Conservation (phyloP, 768 basidiomycete genomes). For the Obba rivulosa region DNA sequence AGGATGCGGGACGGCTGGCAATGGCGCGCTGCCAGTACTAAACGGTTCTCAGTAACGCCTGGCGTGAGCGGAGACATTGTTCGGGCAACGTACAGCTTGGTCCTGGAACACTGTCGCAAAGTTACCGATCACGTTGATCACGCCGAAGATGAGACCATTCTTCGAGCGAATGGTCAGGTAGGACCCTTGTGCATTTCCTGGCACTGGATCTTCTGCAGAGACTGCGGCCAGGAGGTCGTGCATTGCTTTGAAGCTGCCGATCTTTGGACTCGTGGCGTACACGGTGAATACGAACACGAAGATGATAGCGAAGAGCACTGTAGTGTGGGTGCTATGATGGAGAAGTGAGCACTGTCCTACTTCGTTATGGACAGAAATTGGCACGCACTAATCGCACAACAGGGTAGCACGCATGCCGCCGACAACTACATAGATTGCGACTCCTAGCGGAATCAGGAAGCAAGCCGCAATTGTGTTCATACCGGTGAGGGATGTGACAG, state of each 20-base stretch:
- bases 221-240: conserved; percentile 68
- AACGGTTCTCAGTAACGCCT: background rate
- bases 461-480: conserved; percentile 89
- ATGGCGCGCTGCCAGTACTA: conserved; percentile 89
- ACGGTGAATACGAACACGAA: conserved; percentile 72
- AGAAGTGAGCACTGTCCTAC: background rate
- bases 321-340: conserved; percentile 70
- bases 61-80: background rate
- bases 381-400: conserved; percentile 80
- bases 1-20: conserved; percentile 76
- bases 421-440: conserved; percentile 82
- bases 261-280: conserved; percentile 72
- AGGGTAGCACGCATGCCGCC: conserved; percentile 86
- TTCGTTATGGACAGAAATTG: background rate
- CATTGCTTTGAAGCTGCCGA: conserved; percentile 77
- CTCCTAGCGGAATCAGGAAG: conserved; percentile 85
- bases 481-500: conserved; percentile 82
- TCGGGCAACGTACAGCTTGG: conserved; percentile 22
- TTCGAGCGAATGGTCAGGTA: conserved; percentile 59
- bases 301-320: conserved; percentile 84
- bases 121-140: conserved; percentile 86
- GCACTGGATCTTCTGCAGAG: conserved; percentile 50
- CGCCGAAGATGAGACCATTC: conserved; percentile 57
- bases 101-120: conserved; percentile 63
- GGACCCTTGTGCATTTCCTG: conserved; percentile 79